Percentiles rank a stretch among this genome's conserved stretches.
phyloP scores from a whole-genome alignment of 2,329 filamentous ascomycete species.

The Septoria linicola region DNA sequence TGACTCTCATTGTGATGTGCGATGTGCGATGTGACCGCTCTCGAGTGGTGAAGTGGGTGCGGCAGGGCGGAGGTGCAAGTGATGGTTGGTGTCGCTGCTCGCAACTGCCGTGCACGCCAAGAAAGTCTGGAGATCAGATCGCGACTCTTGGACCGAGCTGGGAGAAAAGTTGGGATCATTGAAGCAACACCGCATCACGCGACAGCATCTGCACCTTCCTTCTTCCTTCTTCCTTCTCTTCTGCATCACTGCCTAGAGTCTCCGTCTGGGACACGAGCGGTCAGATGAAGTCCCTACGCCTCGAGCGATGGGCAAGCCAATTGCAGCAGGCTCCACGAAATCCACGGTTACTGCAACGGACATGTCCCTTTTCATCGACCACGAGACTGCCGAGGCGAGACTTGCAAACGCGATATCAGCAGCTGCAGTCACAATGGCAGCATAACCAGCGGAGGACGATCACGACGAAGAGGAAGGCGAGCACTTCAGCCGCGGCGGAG shows the following conservation, averaged over 20 bases:
- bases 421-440: constrained; percentile 24
- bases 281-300: constrained; percentile 50
- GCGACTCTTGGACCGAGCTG: too few relatives aligned
- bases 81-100: background rate
- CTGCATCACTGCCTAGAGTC: background rate
- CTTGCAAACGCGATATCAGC: constrained; percentile 24
- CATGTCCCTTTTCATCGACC: constrained; percentile 29
- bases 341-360: constrained; percentile 41
- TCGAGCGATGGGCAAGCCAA: constrained; percentile 61
- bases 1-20: constrained; percentile 34
- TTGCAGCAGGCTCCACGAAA: constrained; percentile 52
- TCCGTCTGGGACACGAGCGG: background rate
- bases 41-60: constrained; percentile 16
- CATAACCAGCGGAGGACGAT: constrained; percentile 15
- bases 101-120: background rate
- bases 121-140: background rate
- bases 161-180: constrained; percentile 7
- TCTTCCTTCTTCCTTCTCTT: background rate
- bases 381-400: constrained; percentile 18
- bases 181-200: constrained; percentile 9
- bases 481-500: constrained; percentile 30
- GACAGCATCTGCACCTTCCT: constrained; percentile 5
- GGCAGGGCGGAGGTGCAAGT: constrained; percentile 22
- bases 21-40: background rate
- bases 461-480: constrained; percentile 22